phyloP scores from a whole-genome alignment of 352 stramenopile genomes.

The Phytophthora podocarpi region DNA sequence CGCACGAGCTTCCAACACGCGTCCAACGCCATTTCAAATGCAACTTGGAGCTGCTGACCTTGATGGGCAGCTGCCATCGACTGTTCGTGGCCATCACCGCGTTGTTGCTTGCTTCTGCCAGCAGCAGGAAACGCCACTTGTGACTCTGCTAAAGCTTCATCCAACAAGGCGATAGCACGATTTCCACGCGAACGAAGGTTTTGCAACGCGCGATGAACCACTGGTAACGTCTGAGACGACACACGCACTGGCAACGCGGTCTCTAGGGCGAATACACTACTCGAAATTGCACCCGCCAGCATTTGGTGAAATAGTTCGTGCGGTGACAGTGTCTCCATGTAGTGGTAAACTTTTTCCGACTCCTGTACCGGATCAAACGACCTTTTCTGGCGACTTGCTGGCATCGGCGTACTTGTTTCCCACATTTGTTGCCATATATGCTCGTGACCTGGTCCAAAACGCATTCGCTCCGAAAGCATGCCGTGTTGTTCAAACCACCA shows the following conservation, averaged over 20 bases:
- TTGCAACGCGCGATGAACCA: conserved; percentile 44
- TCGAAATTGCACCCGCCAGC: conserved; percentile 63
- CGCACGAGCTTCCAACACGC: conserved; percentile 69
- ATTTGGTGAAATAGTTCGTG: conserved; percentile 86
- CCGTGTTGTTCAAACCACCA: conserved; percentile 77
- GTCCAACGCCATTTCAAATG: conserved; percentile 83
- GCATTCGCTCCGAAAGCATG: conserved; percentile 80
- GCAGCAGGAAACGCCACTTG: conserved; percentile 60
- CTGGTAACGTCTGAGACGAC: conserved; percentile 32
- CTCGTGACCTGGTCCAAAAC: conserved; percentile 38
- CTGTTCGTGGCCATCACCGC: conserved; percentile 38
- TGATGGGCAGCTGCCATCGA: conserved; percentile 35
- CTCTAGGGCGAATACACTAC: conserved; percentile 60
- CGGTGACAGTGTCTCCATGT: conserved; percentile 79
- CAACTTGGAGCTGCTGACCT: conserved; percentile 67
- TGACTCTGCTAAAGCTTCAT: conserved; percentile 68
- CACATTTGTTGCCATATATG: conserved; percentile 84
- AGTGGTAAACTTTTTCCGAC: conserved; percentile 84
- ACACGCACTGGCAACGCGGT: conserved; percentile 44
- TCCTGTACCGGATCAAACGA: conserved; percentile 78
- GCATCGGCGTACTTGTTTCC: conserved; percentile 52
- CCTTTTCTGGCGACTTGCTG: conserved; percentile 65
- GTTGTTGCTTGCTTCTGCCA: conserved; percentile 21
- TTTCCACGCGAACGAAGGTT: conserved; percentile 43
- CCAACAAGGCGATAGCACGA: conserved; percentile 58